Evolutionary conservation across 2,329 filamentous ascomycete species (phyloP).

Genomic region (Phaeophleospora eucalypticola): DNA sequence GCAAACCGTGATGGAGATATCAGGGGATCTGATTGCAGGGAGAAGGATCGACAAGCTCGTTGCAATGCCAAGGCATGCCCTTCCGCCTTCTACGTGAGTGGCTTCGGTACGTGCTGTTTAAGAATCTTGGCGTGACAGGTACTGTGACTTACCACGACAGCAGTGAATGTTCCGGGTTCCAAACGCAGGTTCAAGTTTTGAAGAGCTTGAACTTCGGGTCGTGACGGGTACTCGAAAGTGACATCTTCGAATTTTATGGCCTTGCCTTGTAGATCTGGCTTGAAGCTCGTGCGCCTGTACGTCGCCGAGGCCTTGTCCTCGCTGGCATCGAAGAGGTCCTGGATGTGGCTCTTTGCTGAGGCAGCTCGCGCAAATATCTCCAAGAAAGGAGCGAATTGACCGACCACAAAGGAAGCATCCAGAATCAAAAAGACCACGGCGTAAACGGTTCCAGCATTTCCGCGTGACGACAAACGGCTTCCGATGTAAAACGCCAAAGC

Average conservation of each 20-base stretch:
- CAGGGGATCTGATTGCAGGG: neutral
- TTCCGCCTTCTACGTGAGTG: too few relatives aligned
- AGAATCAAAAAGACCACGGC: slow-evolving; percentile 62
- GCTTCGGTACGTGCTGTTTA: neutral
- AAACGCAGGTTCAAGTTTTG: slow-evolving; percentile 37
- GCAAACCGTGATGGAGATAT: too few relatives aligned
- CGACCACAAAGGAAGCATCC: slow-evolving; percentile 61
- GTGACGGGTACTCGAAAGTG: slow-evolving; percentile 43
- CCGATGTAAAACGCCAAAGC: slow-evolving; percentile 46
- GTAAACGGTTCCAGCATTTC: slow-evolving; percentile 51
- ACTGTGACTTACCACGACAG: slow-evolving; percentile 24
- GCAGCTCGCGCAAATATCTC: slow-evolving; percentile 54
- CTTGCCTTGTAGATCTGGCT: slow-evolving; percentile 18
- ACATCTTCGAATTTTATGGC: slow-evolving; percentile 38
- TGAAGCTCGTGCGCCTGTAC: slow-evolving; percentile 26
- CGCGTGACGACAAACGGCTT: slow-evolving; percentile 26
- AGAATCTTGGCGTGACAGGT: neutral
- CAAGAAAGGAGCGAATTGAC: slow-evolving; percentile 59
- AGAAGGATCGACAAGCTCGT: neutral
- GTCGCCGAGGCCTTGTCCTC: slow-evolving; percentile 24
- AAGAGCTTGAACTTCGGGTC: slow-evolving; percentile 39
- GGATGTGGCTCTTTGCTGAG: slow-evolving; percentile 46
- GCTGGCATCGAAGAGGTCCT: slow-evolving; percentile 36
- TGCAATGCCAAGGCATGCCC: too few relatives aligned
- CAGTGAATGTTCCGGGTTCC: slow-evolving; percentile 40